Evolutionary conservation across 2,329 filamentous ascomycete genomes (phyloP).

Genomic region (Cercospora sp.): DNA sequence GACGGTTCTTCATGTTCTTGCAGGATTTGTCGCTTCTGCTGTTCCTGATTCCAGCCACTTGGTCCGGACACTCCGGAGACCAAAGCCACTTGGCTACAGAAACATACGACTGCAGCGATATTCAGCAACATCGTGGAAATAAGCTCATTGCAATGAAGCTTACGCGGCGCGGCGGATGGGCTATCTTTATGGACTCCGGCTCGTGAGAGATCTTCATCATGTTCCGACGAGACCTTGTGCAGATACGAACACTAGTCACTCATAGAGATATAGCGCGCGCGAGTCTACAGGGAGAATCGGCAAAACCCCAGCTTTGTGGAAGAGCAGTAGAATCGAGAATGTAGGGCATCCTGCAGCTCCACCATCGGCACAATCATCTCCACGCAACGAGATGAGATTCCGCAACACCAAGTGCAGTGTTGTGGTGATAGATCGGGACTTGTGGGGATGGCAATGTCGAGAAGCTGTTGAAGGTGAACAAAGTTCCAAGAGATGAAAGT

Average conservation of each 20-base stretch:
- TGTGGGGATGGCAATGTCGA: neutral
- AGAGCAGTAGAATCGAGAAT: neutral
- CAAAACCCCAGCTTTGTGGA: neutral
- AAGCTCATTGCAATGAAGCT: neutral
- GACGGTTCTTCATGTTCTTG: neutral
- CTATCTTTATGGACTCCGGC: neutral
- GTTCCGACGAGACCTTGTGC: neutral
- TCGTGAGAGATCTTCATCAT: neutral
- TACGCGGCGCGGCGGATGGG: neutral
- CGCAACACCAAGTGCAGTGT: neutral
- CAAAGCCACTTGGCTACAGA: neutral
- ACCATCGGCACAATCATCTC: neutral
- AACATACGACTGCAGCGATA: neutral
- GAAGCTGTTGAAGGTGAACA: neutral
- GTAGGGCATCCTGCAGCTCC: neutral
- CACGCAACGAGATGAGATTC: neutral
- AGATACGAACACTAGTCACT: neutral
- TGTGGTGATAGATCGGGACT: neutral
- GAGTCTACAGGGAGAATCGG: neutral
- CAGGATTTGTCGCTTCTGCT: neutral
- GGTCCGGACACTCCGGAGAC: neutral
- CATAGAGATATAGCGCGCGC: neutral
- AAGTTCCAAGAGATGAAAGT: neutral
- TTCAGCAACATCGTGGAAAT: neutral
- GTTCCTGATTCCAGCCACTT: neutral